These are phyloP conservation scores for Myxozyma vanderwaltii DNA, from an alignment of 805 yeast genomes.

Conservation along the genomic window DNA sequence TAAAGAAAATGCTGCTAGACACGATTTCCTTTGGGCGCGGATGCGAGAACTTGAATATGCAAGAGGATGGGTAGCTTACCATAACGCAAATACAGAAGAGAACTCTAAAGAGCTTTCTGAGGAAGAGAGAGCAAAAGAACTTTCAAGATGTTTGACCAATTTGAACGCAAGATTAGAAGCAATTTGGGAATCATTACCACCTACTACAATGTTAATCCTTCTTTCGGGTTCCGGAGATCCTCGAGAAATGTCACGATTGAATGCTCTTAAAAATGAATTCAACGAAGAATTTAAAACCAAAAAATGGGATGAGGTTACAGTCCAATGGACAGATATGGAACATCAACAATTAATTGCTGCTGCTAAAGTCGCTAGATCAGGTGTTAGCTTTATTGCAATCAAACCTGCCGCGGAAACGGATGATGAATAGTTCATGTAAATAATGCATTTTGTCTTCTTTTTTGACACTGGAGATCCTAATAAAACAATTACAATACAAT, in stretches of 20 bases:
- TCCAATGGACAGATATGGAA: constrained; percentile 57
- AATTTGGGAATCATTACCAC: constrained; percentile 58
- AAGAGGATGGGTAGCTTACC: constrained; percentile 40
- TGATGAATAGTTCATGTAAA: not conserved
- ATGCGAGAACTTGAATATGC: constrained; percentile 61
- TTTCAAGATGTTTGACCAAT: constrained; percentile 36
- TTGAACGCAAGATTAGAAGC: constrained; percentile 51
- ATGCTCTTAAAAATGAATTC: constrained; percentile 37
- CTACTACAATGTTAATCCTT: constrained; percentile 60
- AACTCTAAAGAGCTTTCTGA: not conserved
- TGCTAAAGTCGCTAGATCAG: constrained; percentile 57
- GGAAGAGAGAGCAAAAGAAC: not conserved
- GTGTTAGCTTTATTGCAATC: constrained; percentile 59
- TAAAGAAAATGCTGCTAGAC: constrained; percentile 42
- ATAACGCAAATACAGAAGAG: constrained; percentile 4
- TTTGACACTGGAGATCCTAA: too few relatives aligned
- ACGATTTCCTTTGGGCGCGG: constrained; percentile 57
- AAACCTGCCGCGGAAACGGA: constrained; percentile 38
- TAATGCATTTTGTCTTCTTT: not conserved
- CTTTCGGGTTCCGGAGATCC: constrained; percentile 67
- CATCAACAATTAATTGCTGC: constrained; percentile 52
- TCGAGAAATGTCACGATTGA: constrained; percentile 42
- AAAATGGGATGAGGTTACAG: constrained; percentile 50
- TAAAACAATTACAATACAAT: not conserved
- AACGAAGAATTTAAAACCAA: constrained; percentile 49